Evolutionary conservation across 768 basidiomycete species (phyloP), one percentile per base, ranked within the genome.

Genomic region (Leccinum longicurvipes): DNA sequence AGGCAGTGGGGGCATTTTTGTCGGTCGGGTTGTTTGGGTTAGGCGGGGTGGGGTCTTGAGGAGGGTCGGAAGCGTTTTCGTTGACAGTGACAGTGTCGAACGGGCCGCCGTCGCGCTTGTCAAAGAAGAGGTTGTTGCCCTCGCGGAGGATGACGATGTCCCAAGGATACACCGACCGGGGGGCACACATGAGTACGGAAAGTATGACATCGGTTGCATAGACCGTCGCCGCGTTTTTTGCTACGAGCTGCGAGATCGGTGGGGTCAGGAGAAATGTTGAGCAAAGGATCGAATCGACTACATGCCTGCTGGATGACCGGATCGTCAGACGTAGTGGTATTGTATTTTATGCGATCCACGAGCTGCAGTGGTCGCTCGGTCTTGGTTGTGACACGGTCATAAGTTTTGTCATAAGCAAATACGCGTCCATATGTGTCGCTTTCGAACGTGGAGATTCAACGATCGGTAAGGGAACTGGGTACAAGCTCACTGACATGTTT

Each of bases 81-180:
- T 99, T 98, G 66, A 99, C 97, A 17, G 95, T 97, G 55, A 98
- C 88, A 34, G 89, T 95, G 73, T 99, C 93, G 66, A 98, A 97
- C 3, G 95, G 91, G 53, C 96, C 95, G 15, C 94, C 95, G 69
- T 94, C 92, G 56, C 97, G 90, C 76, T 98, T 98, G 79, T 99
- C 97, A 60, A 99, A 83, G 80, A 90, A 98, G 9, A 99, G 76
- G 68, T 86, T 91, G 76, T 93, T 86, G 41, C 93, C 95, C 68
- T 97, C 93, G 28, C 93, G 88, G 28, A 92, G 80, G 63, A 98
- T 89, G 59, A 99, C 90, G 51, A 99, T 94, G 68, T 99, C 97
- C 97, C 97, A 99, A 5, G 96, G 95, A 74, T 97, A 94, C 56
- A 95, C 93, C 12, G 93, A 94, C 62, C 97, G 82, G 10, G 94